phyloP scores from a whole-genome alignment of 2,329 filamentous ascomycete genomes.

The Venturia nashicola region DNA sequence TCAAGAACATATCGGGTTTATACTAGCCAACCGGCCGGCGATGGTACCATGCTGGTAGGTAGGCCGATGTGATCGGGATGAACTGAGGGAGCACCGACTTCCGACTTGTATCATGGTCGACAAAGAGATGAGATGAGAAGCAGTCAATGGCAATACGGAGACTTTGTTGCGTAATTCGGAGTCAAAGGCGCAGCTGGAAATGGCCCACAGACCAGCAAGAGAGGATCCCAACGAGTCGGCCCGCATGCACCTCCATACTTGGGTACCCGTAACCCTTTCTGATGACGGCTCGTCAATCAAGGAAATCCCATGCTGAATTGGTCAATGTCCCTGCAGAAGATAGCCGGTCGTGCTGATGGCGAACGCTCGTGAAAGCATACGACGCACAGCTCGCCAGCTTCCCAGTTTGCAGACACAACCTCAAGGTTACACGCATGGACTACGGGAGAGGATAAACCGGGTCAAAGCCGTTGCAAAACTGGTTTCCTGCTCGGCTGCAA shows the following conservation, averaged over 20 bases:
- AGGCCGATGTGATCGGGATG: too few species aligned
- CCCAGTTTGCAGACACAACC: background rate
- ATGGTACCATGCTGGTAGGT: too few species aligned
- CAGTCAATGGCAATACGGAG: background rate
- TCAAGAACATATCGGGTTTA: too few species aligned
- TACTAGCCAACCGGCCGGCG: too few species aligned
- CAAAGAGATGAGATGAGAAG: background rate
- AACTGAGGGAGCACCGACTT: too few species aligned
- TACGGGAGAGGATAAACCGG: background rate
- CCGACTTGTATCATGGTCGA: too few species aligned
- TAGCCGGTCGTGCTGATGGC: background rate
- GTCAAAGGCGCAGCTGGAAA: background rate
- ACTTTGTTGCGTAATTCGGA: too few species aligned
- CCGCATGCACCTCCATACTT: background rate
- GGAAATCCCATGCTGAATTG: background rate
- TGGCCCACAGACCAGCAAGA: background rate
- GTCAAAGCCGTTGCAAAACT: background rate
- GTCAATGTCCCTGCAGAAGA: background rate
- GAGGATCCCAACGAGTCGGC: too few species aligned
- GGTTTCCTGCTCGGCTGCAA: background rate
- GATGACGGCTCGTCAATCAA: background rate
- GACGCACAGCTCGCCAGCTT: background rate
- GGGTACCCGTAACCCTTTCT: too few species aligned
- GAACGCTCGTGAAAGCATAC: background rate
- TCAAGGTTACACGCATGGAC: background rate